Evolutionary conservation across 1,139 yeast species (phyloP).

Genomic region (Nakaseomyces nivariensis): DNA sequence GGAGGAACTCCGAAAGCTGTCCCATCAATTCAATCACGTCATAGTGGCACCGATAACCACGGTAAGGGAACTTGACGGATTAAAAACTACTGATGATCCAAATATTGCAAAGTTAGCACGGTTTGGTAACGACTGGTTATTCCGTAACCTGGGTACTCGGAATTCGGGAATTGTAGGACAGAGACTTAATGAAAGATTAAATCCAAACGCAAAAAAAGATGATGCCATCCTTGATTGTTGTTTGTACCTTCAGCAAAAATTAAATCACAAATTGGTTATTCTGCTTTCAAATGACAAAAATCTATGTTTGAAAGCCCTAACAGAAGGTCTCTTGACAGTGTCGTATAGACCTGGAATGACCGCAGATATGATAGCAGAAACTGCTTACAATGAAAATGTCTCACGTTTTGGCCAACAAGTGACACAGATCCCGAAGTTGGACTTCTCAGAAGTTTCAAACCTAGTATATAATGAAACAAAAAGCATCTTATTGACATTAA

Average conservation of each 20-base stretch:
- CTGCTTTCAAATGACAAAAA: slow-evolving; percentile 75
- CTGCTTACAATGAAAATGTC: slow-evolving; percentile 37
- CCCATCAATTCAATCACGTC: slow-evolving; percentile 35
- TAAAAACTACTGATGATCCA: slow-evolving; percentile 36
- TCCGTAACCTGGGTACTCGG: slow-evolving; percentile 44
- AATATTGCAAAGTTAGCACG: slow-evolving; percentile 52
- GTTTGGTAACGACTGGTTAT: slow-evolving; percentile 73
- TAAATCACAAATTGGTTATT: slow-evolving; percentile 41
- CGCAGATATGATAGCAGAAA: slow-evolving; percentile 47
- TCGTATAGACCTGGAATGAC: slow-evolving; percentile 52
- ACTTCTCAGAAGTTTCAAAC: slow-evolving; percentile 3
- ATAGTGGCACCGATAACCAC: slow-evolving; percentile 65
- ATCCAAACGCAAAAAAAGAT: slow-evolving; percentile 43
- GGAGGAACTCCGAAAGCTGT: slow-evolving; percentile 38
- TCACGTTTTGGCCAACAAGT: slow-evolving; percentile 15
- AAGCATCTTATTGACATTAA: slow-evolving; percentile 36
- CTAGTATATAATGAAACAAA: slow-evolving; percentile 34
- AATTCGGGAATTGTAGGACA: slow-evolving; percentile 56
- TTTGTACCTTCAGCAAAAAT: slow-evolving; percentile 42
- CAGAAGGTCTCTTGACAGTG: slow-evolving; percentile 59
- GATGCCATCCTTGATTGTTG: slow-evolving; percentile 86
- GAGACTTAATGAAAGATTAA: slow-evolving; percentile 44
- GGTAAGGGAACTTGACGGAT: slow-evolving; percentile 68
- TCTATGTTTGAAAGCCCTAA: slow-evolving; percentile 65
- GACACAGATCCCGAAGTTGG: neutral